Percentiles rank a stretch among this genome's conserved stretches.
These are phyloP conservation scores for Pinus taeda DNA, from an alignment of 75 land plant species.

Conservation along the genomic window DNA sequence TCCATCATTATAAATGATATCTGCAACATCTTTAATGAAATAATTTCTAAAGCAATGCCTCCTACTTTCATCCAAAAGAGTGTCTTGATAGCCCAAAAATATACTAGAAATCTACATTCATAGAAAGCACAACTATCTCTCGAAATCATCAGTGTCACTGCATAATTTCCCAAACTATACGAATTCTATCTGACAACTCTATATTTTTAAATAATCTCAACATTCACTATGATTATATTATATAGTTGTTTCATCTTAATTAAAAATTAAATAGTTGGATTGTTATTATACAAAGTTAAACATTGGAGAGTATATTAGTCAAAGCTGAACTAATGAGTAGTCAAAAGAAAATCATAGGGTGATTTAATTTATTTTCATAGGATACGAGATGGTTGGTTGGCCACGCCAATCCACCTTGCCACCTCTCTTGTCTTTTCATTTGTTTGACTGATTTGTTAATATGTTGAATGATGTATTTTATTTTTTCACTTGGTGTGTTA, in stretches of 20 bases:
- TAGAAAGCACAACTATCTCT: constrained; percentile 56
- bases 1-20: constrained; percentile 62
- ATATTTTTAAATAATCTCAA: neutral
- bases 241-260: neutral
- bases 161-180: constrained; percentile 28
- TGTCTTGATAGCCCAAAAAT: constrained; percentile 39
- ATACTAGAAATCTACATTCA: constrained; percentile 24
- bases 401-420: too few species aligned
- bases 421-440: too few species aligned
- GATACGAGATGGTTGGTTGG: too few species aligned
- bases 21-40: constrained; percentile 59
- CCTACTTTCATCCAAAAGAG: constrained; percentile 47
- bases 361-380: too few species aligned
- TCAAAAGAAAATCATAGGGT: too few species aligned
- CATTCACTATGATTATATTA: neutral
- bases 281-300: neutral
- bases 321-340: too few species aligned
- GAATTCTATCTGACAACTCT: constrained; percentile 23
- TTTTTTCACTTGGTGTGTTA: too few species aligned
- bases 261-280: constrained; percentile 8
- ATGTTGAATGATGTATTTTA: too few species aligned
- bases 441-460: too few species aligned
- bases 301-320: too few species aligned
- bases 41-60: constrained; percentile 55
- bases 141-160: constrained; percentile 46